A percentile compares a stretch with the other conserved stretches of the same genome.
These are phyloP conservation scores for Eucalyptus regnans DNA, from an alignment of 345 rosid species.

Conservation along the genomic window DNA sequence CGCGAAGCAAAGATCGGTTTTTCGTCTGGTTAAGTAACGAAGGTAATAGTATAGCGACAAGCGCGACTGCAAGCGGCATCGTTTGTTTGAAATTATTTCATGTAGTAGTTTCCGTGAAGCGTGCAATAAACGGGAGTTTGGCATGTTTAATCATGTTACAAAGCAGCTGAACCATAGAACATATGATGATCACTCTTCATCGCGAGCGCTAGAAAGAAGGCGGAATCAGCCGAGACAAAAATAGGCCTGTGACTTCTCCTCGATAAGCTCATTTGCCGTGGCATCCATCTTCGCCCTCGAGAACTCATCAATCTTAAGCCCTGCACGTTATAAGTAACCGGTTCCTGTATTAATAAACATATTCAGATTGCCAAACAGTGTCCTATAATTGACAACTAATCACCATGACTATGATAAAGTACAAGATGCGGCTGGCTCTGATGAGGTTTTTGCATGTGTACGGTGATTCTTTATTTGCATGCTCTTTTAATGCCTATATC, in stretches of 20 bases:
- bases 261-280: slow-evolving; percentile 57
- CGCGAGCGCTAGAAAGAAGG: not conserved
- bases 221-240: slow-evolving; percentile 21
- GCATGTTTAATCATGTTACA: not conserved
- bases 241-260: slow-evolving; percentile 62
- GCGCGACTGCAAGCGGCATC: not conserved
- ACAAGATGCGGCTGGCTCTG: not conserved
- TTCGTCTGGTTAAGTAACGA: not conserved
- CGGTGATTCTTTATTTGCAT: not conserved
- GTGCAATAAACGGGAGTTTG: not conserved
- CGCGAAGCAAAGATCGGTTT: not conserved
- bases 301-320: slow-evolving; percentile 52
- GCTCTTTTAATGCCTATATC: not conserved
- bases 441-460: not conserved
- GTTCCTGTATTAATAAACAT: not conserved
- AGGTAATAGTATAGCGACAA: not conserved
- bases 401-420: not conserved
- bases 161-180: not conserved
- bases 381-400: not conserved
- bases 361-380: not conserved
- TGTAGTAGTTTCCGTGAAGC: not conserved
- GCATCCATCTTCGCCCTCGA: slow-evolving; percentile 74
- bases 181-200: not conserved
- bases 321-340: not conserved
- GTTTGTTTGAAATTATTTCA: not conserved